Evolutionary conservation across 345 rosid species (phyloP).

Genomic region (Trapa bicornis): DNA sequence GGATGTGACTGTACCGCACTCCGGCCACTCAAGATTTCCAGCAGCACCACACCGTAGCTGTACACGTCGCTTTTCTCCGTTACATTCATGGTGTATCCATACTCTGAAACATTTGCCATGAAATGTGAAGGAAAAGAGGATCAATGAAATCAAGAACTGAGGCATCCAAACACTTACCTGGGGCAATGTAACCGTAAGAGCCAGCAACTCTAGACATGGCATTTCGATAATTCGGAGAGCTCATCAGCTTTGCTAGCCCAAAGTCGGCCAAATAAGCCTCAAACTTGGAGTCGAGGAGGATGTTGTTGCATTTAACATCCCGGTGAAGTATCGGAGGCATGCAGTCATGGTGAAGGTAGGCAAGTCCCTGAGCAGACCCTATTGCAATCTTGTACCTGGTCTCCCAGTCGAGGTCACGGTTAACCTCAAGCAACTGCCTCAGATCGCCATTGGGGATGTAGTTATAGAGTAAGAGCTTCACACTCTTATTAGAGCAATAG

Average conservation of each 20-base stretch:
- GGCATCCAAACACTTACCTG: slow-evolving; percentile 31
- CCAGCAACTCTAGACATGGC: slow-evolving; percentile 87
- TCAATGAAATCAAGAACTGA: not conserved
- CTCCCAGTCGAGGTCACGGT: slow-evolving; percentile 77
- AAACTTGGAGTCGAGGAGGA: slow-evolving; percentile 66
- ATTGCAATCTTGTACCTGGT: slow-evolving; percentile 80
- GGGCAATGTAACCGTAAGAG: slow-evolving; percentile 90
- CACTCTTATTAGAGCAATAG: slow-evolving; percentile 72
- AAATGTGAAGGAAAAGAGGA: not conserved
- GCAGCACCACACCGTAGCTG: slow-evolving; percentile 84
- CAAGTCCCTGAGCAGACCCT: slow-evolving; percentile 84
- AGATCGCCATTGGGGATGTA: slow-evolving; percentile 76
- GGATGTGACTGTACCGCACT: slow-evolving; percentile 61
- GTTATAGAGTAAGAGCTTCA: slow-evolving; percentile 79
- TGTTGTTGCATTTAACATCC: slow-evolving; percentile 88
- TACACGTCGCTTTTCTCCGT: slow-evolving; percentile 94
- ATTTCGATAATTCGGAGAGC: slow-evolving; percentile 55
- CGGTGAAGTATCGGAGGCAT: slow-evolving; percentile 79
- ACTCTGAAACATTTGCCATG: slow-evolving; percentile 32
- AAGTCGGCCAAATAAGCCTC: slow-evolving; percentile 88
- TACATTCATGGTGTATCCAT: slow-evolving; percentile 89
- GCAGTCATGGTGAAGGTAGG: slow-evolving; percentile 91
- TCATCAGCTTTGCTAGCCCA: slow-evolving; percentile 82
- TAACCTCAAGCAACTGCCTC: slow-evolving; percentile 56
- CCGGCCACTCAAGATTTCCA: slow-evolving; percentile 76